These are phyloP conservation scores for Zasmidium angulare DNA, from an alignment of 2,329 filamentous ascomycete genomes.

Conservation along the genomic window DNA sequence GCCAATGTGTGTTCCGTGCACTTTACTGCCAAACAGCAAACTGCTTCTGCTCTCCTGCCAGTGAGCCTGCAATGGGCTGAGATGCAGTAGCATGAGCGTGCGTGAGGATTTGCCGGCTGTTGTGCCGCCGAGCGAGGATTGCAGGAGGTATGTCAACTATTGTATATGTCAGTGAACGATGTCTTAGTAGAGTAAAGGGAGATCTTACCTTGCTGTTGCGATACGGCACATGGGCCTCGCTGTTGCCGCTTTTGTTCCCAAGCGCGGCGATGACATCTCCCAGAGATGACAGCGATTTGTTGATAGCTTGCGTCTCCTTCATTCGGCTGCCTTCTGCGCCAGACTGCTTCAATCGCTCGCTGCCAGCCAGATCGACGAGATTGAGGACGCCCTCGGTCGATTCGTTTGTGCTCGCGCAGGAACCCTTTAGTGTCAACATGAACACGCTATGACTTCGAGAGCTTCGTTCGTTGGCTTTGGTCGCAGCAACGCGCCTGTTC, in stretches of 20 bases:
- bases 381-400: constrained; percentile 91
- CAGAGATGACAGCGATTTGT: constrained; percentile 86
- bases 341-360: constrained; percentile 84
- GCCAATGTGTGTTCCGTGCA: constrained; percentile 88
- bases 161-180: constrained; percentile 13
- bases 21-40: constrained; percentile 91
- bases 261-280: constrained; percentile 93
- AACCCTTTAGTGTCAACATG: constrained; percentile 69
- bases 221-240: constrained; percentile 75
- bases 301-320: constrained; percentile 96
- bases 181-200: not conserved
- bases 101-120: constrained; percentile 60
- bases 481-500: constrained; percentile 90
- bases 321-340: constrained; percentile 82
- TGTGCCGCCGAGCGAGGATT: constrained; percentile 92
- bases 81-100: constrained; percentile 99
- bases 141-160: constrained; percentile 86
- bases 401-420: constrained; percentile 74
- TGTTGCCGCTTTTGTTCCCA: constrained; percentile 73
- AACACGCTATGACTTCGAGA: constrained; percentile 96
- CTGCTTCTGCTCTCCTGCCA: constrained; percentile 91
- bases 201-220: constrained; percentile 79
- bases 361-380: constrained; percentile 91
- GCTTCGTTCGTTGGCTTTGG: constrained; percentile 94
- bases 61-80: constrained; percentile 86